Evolutionary conservation across 805 yeast genomes (phyloP), one percentile per base, ranked within the genome.

Genomic region (Candida maesae): DNA sequence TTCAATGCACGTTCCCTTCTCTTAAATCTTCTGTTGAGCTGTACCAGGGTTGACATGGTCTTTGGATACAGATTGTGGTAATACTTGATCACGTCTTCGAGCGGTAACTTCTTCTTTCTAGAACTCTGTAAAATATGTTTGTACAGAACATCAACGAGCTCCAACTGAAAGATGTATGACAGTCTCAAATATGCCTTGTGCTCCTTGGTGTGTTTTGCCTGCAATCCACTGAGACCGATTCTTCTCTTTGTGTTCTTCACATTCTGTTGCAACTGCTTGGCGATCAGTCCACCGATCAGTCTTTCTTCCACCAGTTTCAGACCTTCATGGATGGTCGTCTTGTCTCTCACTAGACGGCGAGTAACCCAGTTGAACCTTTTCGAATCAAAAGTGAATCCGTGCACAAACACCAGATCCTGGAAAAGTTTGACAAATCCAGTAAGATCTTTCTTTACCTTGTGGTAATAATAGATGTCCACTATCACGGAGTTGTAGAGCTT

Each of bases 221-320:
- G 57, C 49, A 28, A 14, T 28, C n/a, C 31, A 28, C 24, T 21
- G 24, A 28, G 15, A 8, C 31, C 31, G 11, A 58, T 35, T 14
- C 35, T 33, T 15, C 46, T 41, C 34, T 47, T 47, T 5, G n/a
- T n/a, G n/a, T n/a, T n/a, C n/a, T 51, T 46, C 9, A 38, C 23
- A 11, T 52, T 43, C 23, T 42, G 44, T 31, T 4, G 51, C 26
- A 6, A 44, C 15, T 5, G 33, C 25, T 40, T 39, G 44, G 61
- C 50, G 53, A 47, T 60, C 33, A 46, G 60, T 6, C 73, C 73
- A 42, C 66, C 67, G 36, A 67, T 61, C n/a, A 67, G 45, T 24
- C 49, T 59, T 7, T 49, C 49, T 37, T 68, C 62, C 16, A 59
- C 53, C 11, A 61, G 39, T 7, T 46, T 44, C 38, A 67, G 23